Evolutionary conservation across 1,284 basidiomycete genomes (phyloP).

Genomic region (Boletellus dicymbophilus): DNA sequence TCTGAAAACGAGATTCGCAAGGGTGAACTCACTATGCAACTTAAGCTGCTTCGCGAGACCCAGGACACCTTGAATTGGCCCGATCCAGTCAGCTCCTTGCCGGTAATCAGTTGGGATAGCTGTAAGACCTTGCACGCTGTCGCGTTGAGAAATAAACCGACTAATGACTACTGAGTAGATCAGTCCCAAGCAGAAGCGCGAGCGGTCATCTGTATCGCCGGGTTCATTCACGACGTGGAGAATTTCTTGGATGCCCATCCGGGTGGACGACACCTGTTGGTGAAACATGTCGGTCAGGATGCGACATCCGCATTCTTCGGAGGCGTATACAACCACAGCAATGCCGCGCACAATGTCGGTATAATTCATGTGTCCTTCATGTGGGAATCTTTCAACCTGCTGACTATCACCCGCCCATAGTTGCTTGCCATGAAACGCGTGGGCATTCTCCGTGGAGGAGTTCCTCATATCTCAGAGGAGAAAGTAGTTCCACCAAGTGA

Average conservation of each 20-base stretch:
- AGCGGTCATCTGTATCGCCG: constrained; percentile 80
- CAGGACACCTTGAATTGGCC: constrained; percentile 82
- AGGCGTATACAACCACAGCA: constrained; percentile 92
- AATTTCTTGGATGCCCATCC: constrained; percentile 92
- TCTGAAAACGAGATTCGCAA: constrained; percentile 93
- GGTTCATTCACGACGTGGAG: constrained; percentile 90
- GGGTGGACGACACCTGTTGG: constrained; percentile 69
- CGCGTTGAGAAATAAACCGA: too few species aligned
- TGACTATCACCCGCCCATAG: constrained; percentile 28
- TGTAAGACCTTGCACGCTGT: too few species aligned
- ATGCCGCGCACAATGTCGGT: constrained; percentile 84
- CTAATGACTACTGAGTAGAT: too few species aligned
- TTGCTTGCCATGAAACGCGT: constrained; percentile 90
- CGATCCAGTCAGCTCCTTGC: constrained; percentile 71
- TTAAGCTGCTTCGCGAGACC: constrained; percentile 77
- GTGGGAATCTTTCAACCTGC: neutral
- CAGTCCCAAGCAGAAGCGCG: constrained; percentile 76
- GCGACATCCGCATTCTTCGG: constrained; percentile 94
- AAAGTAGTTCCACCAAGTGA: constrained; percentile 68
- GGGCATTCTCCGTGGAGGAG: constrained; percentile 80
- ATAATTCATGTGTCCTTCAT: too few species aligned
- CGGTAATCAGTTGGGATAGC: constrained; percentile 85
- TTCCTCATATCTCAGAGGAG: constrained; percentile 59
- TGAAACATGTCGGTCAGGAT: constrained; percentile 77
- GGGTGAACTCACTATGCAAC: constrained; percentile 91